A percentile compares a stretch with the other conserved stretches of the same genome.
phyloP scores from a whole-genome alignment of 2,329 filamentous ascomycete species.

The Cryphonectria radicalis region DNA sequence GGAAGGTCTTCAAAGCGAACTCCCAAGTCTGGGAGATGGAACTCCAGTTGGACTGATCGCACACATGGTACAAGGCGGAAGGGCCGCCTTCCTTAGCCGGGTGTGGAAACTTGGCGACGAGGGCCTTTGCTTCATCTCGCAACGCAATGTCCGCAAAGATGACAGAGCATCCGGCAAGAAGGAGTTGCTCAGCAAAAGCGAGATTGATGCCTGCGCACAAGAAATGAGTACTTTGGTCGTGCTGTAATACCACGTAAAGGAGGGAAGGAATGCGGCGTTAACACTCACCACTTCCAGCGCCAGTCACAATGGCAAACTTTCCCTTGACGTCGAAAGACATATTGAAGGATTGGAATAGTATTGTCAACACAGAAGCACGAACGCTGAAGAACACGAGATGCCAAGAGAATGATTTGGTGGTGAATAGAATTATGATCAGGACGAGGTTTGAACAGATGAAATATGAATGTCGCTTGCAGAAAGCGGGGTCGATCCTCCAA shows the following conservation, averaged over 20 bases:
- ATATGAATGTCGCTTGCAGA: background rate
- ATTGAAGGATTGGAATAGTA: background rate
- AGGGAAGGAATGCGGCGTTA: background rate
- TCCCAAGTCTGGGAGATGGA: conserved; percentile 35
- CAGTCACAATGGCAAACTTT: conserved; percentile 28
- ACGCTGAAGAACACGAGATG: background rate
- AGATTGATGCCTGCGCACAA: conserved; percentile 33
- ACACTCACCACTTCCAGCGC: conserved; percentile 21
- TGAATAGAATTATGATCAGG: background rate
- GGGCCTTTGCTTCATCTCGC: conserved; percentile 32
- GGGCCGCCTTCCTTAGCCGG: conserved; percentile 6
- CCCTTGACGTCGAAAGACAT: conserved; percentile 29
- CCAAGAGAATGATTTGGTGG: background rate
- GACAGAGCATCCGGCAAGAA: conserved; percentile 36
- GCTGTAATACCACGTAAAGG: background rate
- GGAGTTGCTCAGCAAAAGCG: conserved; percentile 31
- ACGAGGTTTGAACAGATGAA: background rate
- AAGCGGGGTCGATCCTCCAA: background rate
- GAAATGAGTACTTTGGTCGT: background rate
- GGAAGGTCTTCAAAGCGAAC: conserved; percentile 30
- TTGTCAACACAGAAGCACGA: no score
- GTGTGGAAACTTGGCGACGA: conserved; percentile 28
- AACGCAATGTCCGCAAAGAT: conserved; percentile 35
- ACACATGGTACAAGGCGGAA: conserved; percentile 25
- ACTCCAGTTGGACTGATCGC: conserved; percentile 33